Base-by-base conservation (phyloP, 1,284 basidiomycete species). In the Boletus nobilissimus region DNA sequence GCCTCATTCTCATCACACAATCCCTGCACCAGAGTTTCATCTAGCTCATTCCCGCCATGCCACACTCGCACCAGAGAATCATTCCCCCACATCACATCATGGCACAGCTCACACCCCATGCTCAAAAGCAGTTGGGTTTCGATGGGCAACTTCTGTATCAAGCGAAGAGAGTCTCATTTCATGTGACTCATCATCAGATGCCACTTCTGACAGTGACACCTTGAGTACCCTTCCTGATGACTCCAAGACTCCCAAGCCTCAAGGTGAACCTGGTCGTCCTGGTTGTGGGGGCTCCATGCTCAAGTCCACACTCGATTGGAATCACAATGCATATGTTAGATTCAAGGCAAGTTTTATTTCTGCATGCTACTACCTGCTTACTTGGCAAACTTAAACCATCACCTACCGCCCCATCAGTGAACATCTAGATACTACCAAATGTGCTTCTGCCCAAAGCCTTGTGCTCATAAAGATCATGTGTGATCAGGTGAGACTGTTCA, bases 231-330 rank as follows among this genome's bases (percentile, higher is more conserved):
- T 71, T 36, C 38, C 70, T 16, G 5, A 72, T 26, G 43, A 72
- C 29, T 64, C 26, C 26, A 72, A 72, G 43, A 72, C 64, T 32
- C 43, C 34, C 32, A 72, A 72, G 29, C 70, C 60, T 48, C 62
- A 63, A 48, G 70, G 70, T 22, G 70, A 72, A 24, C 34, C 70
- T 16, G 36, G 70, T n/a, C 19, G 19, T 48, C 43, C 70, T 9
- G 62, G 70, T 9, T 7, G 19, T 63, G 60, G 60, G 34, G 62
- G 70, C 5, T 72, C 63, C 29, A 72, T 3, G 10, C 60, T 72
- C 3, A 29, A 72, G 39, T 24, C 62, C 18, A 11, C 60, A 48
- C 60, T 72, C 10, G 7, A 48, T 18, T 72, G 70, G 70, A 64
- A 72, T 51, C 62, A 48, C 19, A 64, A 22, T 11, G 19, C 13